Conservation (phyloP, 805 yeast species). For the Deakozyma indianensis region DNA sequence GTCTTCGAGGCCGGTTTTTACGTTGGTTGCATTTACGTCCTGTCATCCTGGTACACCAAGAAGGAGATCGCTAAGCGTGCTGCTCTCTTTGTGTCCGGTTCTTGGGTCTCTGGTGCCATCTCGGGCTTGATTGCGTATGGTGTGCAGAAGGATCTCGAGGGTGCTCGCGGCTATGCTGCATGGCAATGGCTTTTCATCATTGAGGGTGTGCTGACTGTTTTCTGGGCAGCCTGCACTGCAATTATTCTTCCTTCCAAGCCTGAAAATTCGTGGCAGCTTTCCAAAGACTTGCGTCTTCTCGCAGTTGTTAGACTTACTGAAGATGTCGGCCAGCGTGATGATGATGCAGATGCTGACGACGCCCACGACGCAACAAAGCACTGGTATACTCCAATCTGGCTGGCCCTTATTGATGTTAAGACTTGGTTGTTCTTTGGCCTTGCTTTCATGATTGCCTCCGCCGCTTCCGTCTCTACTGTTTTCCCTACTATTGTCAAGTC, state of each 20-base stretch:
- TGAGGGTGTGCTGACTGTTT: conserved; percentile 39
- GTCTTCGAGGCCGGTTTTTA: conserved; percentile 29
- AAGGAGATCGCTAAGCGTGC: conserved; percentile 25
- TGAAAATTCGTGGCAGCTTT: conserved; percentile 31
- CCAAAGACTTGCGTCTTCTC: conserved; percentile 30
- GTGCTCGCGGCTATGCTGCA: conserved; percentile 26
- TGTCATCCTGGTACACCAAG: conserved; percentile 21
- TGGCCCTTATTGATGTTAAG: conserved; percentile 14
- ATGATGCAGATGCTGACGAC: conserved; percentile 11
- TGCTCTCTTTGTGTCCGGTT: conserved; percentile 26
- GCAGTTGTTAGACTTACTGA: conserved; percentile 25
- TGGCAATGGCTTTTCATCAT: conserved; percentile 47
- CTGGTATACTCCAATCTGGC: conserved; percentile 1
- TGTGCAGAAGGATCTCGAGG: conserved; percentile 26
- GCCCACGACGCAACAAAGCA: conserved; percentile 2
- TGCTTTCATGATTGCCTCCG: conserved; percentile 32
- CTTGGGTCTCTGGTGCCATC: conserved; percentile 23
- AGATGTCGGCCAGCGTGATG: conserved; percentile 29
- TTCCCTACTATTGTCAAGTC: conserved; percentile 51
- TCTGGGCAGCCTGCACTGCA: conserved; percentile 22
- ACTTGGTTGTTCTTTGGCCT: conserved; percentile 10
- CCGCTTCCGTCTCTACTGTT: conserved; percentile 46
- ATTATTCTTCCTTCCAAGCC: conserved; percentile 17
- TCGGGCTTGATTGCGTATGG: conserved; percentile 24
- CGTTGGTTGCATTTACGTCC: conserved; percentile 26